Percentiles rank a stretch among this genome's conserved stretches.
phyloP scores from a whole-genome alignment of 1,284 basidiomycete genomes.

The Irpex rosettiformis region DNA sequence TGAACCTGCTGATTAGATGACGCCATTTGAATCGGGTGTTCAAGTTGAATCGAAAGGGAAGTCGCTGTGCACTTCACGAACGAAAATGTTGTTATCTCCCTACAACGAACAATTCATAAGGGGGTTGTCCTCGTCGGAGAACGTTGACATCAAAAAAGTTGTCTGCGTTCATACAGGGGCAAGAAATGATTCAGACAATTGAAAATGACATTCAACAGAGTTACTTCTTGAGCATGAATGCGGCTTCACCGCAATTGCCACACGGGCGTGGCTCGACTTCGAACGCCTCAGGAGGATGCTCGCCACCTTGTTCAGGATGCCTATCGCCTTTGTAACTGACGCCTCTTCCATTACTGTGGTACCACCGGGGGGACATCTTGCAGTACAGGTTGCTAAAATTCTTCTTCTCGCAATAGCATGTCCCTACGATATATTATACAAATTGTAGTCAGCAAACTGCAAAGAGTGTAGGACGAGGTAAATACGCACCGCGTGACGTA shows the following conservation, averaged over 20 bases:
- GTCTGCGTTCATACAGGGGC: too few species aligned
- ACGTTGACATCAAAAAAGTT: too few species aligned
- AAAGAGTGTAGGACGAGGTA: constrained; percentile 3
- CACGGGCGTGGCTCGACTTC: constrained; percentile 29
- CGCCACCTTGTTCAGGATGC: constrained; percentile 26
- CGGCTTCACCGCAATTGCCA: constrained; percentile 31
- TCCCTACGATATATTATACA: constrained; percentile 29
- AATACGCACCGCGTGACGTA: constrained; percentile 25
- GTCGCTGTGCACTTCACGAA: too few species aligned
- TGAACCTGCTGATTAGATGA: not conserved
- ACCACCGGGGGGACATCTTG: constrained; percentile 27
- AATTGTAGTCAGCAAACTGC: not conserved
- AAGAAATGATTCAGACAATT: too few species aligned
- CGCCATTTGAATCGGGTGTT: too few species aligned
- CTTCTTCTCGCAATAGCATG: constrained; percentile 34
- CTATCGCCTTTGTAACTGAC: constrained; percentile 31
- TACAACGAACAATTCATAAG: too few species aligned
- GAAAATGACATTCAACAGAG: constrained; percentile 3
- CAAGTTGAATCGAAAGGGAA: too few species aligned
- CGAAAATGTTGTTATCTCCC: too few species aligned
- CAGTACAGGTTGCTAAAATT: constrained; percentile 37
- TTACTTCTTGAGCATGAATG: constrained; percentile 26
- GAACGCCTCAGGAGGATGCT: constrained; percentile 26
- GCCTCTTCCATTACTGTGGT: constrained; percentile 31
- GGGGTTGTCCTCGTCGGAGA: too few species aligned